A percentile compares a stretch with the other conserved stretches of the same genome.
These are phyloP conservation scores for Colletotrichum sp. DNA, from an alignment of 2,329 filamentous ascomycete genomes.

Conservation along the genomic window DNA sequence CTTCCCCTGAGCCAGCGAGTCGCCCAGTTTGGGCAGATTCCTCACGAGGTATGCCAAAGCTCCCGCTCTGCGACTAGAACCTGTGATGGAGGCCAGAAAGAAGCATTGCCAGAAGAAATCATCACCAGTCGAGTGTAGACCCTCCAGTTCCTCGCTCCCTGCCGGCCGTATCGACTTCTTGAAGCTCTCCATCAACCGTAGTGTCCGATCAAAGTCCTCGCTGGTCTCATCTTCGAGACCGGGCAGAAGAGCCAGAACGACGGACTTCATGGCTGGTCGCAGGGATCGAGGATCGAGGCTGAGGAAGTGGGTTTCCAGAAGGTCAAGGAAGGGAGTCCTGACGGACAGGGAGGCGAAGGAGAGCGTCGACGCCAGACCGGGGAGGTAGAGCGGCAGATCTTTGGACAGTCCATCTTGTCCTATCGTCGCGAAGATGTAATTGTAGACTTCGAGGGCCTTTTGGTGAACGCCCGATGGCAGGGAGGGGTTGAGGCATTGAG, in stretches of 20 bases:
- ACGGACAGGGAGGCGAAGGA: slow-evolving; percentile 95
- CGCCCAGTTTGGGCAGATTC: slow-evolving; percentile 75
- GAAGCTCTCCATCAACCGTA: slow-evolving; percentile 79
- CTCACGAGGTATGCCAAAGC: slow-evolving; percentile 86
- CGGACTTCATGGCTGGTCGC: slow-evolving; percentile 86
- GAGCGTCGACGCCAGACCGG: slow-evolving; percentile 85
- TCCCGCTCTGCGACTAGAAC: slow-evolving; percentile 81
- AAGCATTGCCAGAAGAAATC: slow-evolving; percentile 99
- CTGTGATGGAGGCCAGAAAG: slow-evolving; percentile 91
- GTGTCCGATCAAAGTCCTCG: slow-evolving; percentile 91
- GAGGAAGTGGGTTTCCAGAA: slow-evolving; percentile 83
- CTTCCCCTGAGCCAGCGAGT: slow-evolving; percentile 33
- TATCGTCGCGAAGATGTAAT: slow-evolving; percentile 85
- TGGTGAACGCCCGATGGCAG: slow-evolving; percentile 97
- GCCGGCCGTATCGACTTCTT: slow-evolving; percentile 69
- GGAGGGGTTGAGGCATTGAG: slow-evolving; percentile 93
- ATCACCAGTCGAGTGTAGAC: slow-evolving; percentile 66
- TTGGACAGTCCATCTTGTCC: slow-evolving; percentile 79
- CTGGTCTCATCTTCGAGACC: slow-evolving; percentile 95
- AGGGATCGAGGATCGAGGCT: slow-evolving; percentile 73
- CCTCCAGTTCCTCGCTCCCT: slow-evolving; percentile 54
- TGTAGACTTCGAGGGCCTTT: slow-evolving; percentile 94
- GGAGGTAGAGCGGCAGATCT: slow-evolving; percentile 87
- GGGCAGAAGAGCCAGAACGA: slow-evolving; percentile 87
- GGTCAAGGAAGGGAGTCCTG: slow-evolving; percentile 80